Evolutionary conservation across 139 green algal species (phyloP), one percentile per base, ranked within the genome.

Genomic region (Yamagishiella unicocca): DNA sequence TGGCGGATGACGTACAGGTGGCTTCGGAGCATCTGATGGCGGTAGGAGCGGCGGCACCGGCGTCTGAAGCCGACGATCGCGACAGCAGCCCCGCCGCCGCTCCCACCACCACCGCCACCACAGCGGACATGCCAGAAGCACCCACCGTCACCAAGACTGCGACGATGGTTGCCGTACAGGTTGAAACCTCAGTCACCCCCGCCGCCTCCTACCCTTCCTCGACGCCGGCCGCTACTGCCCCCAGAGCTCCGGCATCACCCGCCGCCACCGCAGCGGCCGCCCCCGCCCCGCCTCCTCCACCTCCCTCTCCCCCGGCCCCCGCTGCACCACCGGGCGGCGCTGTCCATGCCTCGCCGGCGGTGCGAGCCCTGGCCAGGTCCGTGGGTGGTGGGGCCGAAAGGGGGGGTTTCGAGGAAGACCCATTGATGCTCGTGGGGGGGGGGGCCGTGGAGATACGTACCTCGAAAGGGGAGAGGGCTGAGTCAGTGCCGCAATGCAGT

Each of bases 331-430:
- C 43, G 19, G 43, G 43, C 45, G 33, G 38, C n/a, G 38, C 37
- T 62, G 91, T 95, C 42, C 90, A 94, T 22, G 94, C 96, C 2
- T 92, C 93, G 0, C 96, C 96, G 2, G 94, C 96, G 1, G 94
- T 97, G 17, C 83, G 97, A 2, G 70, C 79, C 2, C 66, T 99
- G n/a, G 96, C 97, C 0, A 87, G 43, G 80, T 77, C 24, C 1
- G n/a, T n/a, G n/a, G n/a, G n/a, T n/a, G n/a, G n/a, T n/a, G n/a
- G n/a, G n/a, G n/a, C n/a, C n/a, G n/a, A n/a, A n/a, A n/a, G n/a
- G n/a, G n/a, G n/a, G n/a, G n/a, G n/a, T n/a, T n/a, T n/a, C n/a
- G n/a, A n/a, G n/a, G n/a, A n/a, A n/a, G n/a, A n/a, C n/a, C n/a
- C n/a, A n/a, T n/a, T n/a, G n/a, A n/a, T n/a, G n/a, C n/a, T n/a